Evolutionary conservation across 768 basidiomycete genomes (phyloP).

Genomic region (Suillus alpinus): DNA sequence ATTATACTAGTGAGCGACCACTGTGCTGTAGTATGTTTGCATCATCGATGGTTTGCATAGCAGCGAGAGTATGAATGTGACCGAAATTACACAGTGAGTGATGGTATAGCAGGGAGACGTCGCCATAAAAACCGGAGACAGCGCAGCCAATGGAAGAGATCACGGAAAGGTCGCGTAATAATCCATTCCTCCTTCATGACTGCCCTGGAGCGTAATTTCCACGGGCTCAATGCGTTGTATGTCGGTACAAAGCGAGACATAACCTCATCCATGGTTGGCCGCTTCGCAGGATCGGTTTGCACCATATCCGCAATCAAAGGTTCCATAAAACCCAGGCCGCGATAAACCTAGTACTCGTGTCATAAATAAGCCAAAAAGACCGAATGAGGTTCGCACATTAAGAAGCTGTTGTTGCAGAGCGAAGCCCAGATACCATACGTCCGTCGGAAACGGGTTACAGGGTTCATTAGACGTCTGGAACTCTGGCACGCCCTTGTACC

Average conservation of each 20-base stretch:
- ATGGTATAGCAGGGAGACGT: background rate
- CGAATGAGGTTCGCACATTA: background rate
- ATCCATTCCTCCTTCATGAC: slow-evolving; percentile 5
- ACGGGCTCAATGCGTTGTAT: background rate
- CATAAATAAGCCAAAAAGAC: background rate
- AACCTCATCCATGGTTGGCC: slow-evolving; percentile 16
- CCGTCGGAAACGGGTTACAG: slow-evolving; percentile 21
- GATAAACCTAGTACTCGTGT: background rate
- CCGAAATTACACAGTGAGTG: background rate
- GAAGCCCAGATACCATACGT: slow-evolving; percentile 12
- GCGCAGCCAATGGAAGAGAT: background rate
- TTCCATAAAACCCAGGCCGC: slow-evolving; percentile 30
- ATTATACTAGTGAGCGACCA: background rate
- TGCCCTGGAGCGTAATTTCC: slow-evolving; percentile 13
- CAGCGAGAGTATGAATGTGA: background rate
- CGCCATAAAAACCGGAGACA: background rate
- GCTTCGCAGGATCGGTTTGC: slow-evolving; percentile 8
- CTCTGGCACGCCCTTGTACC: slow-evolving; percentile 25
- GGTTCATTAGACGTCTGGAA: slow-evolving; percentile 10
- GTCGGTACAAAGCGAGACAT: slow-evolving; percentile 9
- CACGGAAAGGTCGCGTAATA: background rate
- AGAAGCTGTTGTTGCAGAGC: background rate
- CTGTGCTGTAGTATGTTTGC: background rate
- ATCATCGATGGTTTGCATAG: background rate
- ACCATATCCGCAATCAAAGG: slow-evolving; percentile 22